These are phyloP conservation scores for Phoma sp. DNA, from an alignment of 2,329 filamentous ascomycete species.

Conservation along the genomic window DNA sequence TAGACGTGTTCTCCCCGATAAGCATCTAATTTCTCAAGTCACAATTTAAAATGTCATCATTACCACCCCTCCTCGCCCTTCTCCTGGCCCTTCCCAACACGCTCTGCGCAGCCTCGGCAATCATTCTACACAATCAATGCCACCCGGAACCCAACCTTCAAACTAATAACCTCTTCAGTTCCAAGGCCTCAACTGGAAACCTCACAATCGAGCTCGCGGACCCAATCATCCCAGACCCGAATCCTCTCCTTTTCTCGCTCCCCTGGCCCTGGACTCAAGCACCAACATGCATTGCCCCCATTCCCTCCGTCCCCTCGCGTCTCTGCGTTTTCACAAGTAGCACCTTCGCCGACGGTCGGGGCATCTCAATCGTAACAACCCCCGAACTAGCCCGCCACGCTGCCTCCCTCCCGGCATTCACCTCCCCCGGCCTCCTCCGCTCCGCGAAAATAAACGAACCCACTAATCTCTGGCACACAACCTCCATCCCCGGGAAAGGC, in stretches of 20 bases:
- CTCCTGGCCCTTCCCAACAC: no score
- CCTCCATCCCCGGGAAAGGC: slow-evolving; percentile 37
- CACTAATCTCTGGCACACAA: slow-evolving; percentile 25
- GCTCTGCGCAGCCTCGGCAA: no score
- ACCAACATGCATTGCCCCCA: slow-evolving; percentile 33
- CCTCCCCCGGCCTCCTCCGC: slow-evolving; percentile 5
- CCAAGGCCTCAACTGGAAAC: no score
- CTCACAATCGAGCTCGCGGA: no score
- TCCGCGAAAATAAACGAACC: slow-evolving; percentile 25
- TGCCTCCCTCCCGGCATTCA: slow-evolving; percentile 32
- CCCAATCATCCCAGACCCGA: no score
- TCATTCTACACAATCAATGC: no score
- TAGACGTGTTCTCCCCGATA: no score
- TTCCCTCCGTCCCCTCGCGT: slow-evolving; percentile 17
- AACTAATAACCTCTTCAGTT: no score
- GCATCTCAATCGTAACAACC: slow-evolving; percentile 45
- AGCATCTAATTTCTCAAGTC: no score
- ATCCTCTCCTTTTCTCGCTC: slow-evolving; percentile 2
- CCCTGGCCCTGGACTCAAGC: slow-evolving; percentile 33
- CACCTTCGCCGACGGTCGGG: slow-evolving; percentile 35
- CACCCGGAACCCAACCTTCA: no score
- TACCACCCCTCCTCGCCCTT: no score
- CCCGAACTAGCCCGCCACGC: slow-evolving; percentile 33
- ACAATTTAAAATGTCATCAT: no score
- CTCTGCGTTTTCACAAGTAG: slow-evolving; percentile 42